Evolutionary conservation across 2,329 filamentous ascomycete genomes (phyloP).

Genomic region (Nemania sp.): DNA sequence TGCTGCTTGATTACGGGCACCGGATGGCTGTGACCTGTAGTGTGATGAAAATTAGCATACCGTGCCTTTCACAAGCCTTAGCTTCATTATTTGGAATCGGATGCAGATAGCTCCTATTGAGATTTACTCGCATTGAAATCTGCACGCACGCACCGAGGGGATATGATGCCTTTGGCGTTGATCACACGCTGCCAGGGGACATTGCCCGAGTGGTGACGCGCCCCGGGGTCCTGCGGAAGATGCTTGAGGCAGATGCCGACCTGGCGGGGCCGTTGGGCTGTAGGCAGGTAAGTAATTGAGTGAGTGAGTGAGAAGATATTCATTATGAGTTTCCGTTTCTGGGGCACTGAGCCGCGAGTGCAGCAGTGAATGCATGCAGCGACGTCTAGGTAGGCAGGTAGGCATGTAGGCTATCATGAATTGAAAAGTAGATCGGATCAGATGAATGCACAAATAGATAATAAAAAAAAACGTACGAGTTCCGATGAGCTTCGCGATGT

Average conservation of each 20-base stretch:
- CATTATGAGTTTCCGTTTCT: background rate
- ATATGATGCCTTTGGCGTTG: constrained; percentile 87
- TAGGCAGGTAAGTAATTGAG: background rate
- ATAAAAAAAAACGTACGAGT: constrained; percentile 70
- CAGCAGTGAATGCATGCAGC: background rate
- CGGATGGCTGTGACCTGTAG: constrained; percentile 62
- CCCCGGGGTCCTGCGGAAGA: constrained; percentile 68
- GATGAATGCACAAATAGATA: background rate
- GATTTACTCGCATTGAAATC: background rate
- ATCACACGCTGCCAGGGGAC: constrained; percentile 97
- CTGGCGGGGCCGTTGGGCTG: constrained; percentile 81
- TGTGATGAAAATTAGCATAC: constrained; percentile 24
- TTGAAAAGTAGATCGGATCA: background rate
- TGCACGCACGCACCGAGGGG: constrained; percentile 71
- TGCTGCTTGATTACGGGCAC: constrained; percentile 62
- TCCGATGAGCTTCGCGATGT: constrained; percentile 79
- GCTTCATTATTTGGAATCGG: background rate
- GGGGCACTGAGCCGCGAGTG: background rate
- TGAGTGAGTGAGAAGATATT: background rate
- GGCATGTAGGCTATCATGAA: too few species aligned
- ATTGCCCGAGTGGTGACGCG: constrained; percentile 76
- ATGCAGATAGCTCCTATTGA: background rate
- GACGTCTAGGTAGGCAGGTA: background rate
- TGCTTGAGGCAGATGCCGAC: constrained; percentile 93
- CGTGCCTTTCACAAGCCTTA: background rate